These are phyloP conservation scores for Cytospora piceicola DNA, from an alignment of 2,329 filamentous ascomycete species.

Conservation along the genomic window DNA sequence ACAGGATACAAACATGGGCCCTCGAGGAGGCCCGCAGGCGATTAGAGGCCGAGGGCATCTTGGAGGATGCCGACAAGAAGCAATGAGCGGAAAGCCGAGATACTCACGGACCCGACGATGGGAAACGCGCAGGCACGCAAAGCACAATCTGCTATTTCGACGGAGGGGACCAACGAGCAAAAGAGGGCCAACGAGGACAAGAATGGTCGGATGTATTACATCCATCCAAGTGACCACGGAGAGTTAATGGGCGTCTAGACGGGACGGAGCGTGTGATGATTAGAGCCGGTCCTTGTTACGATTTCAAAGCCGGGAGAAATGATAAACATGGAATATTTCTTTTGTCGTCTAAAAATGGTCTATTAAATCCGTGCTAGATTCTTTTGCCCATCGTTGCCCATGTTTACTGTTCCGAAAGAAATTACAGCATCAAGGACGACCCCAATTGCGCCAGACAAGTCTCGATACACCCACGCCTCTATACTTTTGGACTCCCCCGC, in stretches of 20 bases:
- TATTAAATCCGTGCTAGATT: conserved; percentile 17
- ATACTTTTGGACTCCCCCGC: background rate
- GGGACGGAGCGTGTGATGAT: conserved; percentile 8
- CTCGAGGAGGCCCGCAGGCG: conserved; percentile 94
- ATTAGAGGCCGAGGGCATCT: conserved; percentile 93
- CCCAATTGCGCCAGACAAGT: background rate
- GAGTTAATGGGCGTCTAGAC: conserved; percentile 25
- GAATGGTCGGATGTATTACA: conserved; percentile 14
- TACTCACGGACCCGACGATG: background rate
- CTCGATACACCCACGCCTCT: background rate
- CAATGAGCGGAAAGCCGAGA: conserved; percentile 35
- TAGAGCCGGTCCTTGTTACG: conserved; percentile 14
- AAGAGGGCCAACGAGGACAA: background rate
- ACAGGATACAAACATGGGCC: conserved; percentile 98
- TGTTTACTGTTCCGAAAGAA: background rate
- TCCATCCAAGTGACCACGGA: conserved; percentile 1
- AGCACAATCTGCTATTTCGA: conserved; percentile 12
- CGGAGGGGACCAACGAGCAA: background rate
- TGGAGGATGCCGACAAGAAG: conserved; percentile 74
- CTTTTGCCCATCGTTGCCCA: background rate
- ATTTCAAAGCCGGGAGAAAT: conserved; percentile 5
- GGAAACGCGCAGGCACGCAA: conserved; percentile 11
- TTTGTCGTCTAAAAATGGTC: conserved; percentile 19
- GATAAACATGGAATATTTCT: conserved; percentile 26
- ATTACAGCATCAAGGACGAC: background rate